phyloP scores from a whole-genome alignment of 257 asterid genomes.

The Capsicum rhomboideum region DNA sequence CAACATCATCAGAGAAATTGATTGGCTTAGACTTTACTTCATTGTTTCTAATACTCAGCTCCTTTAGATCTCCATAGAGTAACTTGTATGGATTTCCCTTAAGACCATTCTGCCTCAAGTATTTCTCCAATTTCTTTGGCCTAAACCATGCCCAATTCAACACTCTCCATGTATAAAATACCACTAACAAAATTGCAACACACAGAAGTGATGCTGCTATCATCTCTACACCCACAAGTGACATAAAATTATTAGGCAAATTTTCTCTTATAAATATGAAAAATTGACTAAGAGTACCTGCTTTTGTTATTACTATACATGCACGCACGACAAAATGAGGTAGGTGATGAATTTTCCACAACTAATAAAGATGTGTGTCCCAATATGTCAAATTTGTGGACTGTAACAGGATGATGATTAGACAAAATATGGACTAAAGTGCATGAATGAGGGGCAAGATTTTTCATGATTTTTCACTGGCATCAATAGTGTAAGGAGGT shows the following conservation, averaged over 20 bases:
- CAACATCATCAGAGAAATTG: slow-evolving; percentile 22
- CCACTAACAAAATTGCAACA: not conserved
- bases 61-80: slow-evolving; percentile 27
- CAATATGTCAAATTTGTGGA: not conserved
- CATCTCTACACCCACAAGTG: not conserved
- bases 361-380: not conserved
- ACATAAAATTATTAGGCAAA: not conserved
- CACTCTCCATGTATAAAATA: slow-evolving; percentile 11
- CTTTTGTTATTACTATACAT: no score
- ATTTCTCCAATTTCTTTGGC: slow-evolving; percentile 25
- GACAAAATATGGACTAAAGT: not conserved
- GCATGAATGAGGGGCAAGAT: not conserved
- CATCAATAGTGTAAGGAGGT: no score
- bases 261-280: not conserved
- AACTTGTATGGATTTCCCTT: slow-evolving; percentile 25
- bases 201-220: not conserved
- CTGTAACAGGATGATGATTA: not conserved
- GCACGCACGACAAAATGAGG: not conserved
- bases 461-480: not conserved
- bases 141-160: slow-evolving; percentile 30
- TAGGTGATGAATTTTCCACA: not conserved
- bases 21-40: slow-evolving; percentile 30
- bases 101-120: slow-evolving; percentile 28
- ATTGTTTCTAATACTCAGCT: not conserved
- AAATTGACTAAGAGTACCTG: not conserved